Evolutionary conservation across 495 filamentous ascomycete genomes (phyloP), one percentile per base, ranked within the genome.

Genomic region (Penicillium flavigenum): DNA sequence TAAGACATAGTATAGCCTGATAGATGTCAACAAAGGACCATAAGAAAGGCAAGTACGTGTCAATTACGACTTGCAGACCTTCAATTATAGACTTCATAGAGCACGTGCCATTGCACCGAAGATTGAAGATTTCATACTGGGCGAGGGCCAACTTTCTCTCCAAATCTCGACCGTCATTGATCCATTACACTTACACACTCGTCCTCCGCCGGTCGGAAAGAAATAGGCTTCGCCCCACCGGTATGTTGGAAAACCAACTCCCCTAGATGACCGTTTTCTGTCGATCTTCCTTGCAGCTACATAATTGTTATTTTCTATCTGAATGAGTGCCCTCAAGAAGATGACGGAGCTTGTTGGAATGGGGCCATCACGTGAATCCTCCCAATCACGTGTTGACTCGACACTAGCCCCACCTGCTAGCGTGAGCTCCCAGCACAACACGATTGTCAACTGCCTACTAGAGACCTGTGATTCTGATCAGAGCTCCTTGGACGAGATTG

Each of bases 111-210:
- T 51, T 54, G 9, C 47, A 32, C 19, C 32, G 32, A 46, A 38
- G 44, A 19, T 62, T 61, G 14, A 36, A 24, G 16, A 53, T 63
- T 58, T 59, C 16, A 24, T 58, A 57, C 14, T 47, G 53, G 53
- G 51, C 51, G 39, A 53, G 24, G 14, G 42, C 16, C 43, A 16
- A 4, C 24, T 55, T 19, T n/a, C 19, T 52, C 43, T 50, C 39
- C 43, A 56, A 29, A 19, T 57, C 60, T 43, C 39, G 19, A 43
- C 55, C 63, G 64, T 64, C 66, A 61, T 64, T 47, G 60, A 68
- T 68, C 61, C 34, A 66, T 66, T 68, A 66, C 63, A 61, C 60
- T 51, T 63, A 63, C 63, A 66, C 44, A 43, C 51, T 47, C 20
- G 43, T 57, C 34, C 36, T 56, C 47, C 31, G 38, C 45, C 47